Percentiles rank a stretch among this genome's conserved stretches.
These are phyloP conservation scores for Aurantiochytrium sp. DNA, from an alignment of 108 stramenopile genomes.

Conservation along the genomic window DNA sequence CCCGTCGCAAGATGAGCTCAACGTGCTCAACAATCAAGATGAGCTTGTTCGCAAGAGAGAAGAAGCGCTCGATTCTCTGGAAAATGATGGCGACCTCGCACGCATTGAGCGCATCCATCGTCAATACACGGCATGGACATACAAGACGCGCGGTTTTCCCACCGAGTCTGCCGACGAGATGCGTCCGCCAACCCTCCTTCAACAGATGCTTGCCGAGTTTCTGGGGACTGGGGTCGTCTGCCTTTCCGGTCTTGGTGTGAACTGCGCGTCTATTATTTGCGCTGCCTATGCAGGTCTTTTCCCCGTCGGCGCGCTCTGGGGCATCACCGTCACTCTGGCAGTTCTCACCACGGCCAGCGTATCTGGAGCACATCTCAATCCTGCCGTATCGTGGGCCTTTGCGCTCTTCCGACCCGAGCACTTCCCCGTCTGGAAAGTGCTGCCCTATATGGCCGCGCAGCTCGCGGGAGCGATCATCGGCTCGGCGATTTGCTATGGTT, in stretches of 20 bases:
- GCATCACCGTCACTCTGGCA: conserved; percentile 51
- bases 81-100: too few species aligned
- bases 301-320: conserved; percentile 54
- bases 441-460: conserved; percentile 44
- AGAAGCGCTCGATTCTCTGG: too few species aligned
- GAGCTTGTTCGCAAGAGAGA: too few species aligned
- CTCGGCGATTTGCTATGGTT: conserved; percentile 29
- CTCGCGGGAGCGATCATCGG: conserved; percentile 40
- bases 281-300: conserved; percentile 44
- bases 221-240: conserved; percentile 54
- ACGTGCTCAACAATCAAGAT: too few species aligned
- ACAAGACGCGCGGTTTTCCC: not conserved
- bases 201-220: conserved; percentile 52
- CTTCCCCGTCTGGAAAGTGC: conserved; percentile 31
- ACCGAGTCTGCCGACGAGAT: not conserved
- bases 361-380: conserved; percentile 41
- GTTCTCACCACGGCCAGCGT: conserved; percentile 41
- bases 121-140: conserved; percentile 5
- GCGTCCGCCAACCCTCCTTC: conserved; percentile 1
- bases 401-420: conserved; percentile 26
- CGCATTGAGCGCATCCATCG: conserved; percentile 50
- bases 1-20: too few species aligned
- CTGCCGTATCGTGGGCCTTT: conserved; percentile 45
- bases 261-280: conserved; percentile 37
- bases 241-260: conserved; percentile 45